Evolutionary conservation across 345 rosid genomes (phyloP).

Genomic region (Garcia nutans): DNA sequence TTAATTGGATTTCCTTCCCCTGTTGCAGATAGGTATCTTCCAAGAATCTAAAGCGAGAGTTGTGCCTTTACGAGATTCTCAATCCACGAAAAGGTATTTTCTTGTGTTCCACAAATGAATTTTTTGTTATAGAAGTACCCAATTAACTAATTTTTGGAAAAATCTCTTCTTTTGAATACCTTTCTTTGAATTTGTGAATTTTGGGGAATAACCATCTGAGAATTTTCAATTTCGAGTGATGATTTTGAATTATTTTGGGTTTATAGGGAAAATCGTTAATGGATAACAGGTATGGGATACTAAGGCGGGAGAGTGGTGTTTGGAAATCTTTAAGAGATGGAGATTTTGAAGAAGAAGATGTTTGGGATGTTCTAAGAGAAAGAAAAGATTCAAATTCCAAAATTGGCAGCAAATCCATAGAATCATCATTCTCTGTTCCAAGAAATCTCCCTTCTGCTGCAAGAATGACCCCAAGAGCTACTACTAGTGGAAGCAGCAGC

Average conservation of each 20-base stretch:
- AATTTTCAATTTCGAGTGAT: background rate
- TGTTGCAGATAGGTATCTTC: constrained; percentile 32
- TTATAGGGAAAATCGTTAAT: constrained; percentile 6
- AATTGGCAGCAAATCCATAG: constrained; percentile 11
- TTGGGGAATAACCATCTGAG: constrained; percentile 4
- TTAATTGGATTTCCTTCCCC: constrained; percentile 17
- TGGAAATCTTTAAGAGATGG: constrained; percentile 41
- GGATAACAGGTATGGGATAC: constrained; percentile 29
- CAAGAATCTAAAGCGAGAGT: constrained; percentile 17
- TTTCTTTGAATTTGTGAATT: constrained; percentile 11
- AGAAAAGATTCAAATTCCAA: constrained; percentile 27
- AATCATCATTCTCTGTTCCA: constrained; percentile 29
- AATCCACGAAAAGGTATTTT: constrained; percentile 28
- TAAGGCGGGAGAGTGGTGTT: constrained; percentile 19
- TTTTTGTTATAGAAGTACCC: background rate
- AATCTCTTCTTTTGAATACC: background rate
- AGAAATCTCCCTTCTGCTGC: constrained; percentile 43
- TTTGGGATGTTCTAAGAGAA: constrained; percentile 43
- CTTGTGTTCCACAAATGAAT: constrained; percentile 3
- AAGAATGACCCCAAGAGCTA: constrained; percentile 49
- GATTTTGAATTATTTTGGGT: background rate
- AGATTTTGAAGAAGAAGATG: constrained; percentile 43
- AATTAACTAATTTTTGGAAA: constrained; percentile 1
- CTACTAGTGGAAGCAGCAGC: constrained; percentile 18
- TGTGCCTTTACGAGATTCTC: background rate